These are phyloP conservation scores for Phytopythium helicoides DNA, from an alignment of 352 stramenopile genomes.

Conservation along the genomic window DNA sequence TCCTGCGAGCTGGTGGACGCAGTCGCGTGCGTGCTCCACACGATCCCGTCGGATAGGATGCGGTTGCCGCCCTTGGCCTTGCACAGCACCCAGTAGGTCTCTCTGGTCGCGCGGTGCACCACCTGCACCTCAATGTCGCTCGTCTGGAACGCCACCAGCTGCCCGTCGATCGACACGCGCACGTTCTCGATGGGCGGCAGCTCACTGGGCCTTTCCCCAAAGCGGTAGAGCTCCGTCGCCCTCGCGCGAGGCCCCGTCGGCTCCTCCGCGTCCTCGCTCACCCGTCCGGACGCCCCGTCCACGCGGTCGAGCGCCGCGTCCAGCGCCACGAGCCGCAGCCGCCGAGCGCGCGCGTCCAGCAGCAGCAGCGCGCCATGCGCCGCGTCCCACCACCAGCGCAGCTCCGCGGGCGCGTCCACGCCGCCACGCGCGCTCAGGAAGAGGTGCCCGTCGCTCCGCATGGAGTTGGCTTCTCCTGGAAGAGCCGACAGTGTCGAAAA, in stretches of 20 bases:
- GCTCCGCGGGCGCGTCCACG: slow-evolving; percentile 30
- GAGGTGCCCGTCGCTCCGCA: slow-evolving; percentile 55
- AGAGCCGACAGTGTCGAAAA: too few relatives aligned
- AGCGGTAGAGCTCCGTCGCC: background rate
- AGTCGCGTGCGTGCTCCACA: slow-evolving; percentile 64
- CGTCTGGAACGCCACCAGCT: slow-evolving; percentile 75
- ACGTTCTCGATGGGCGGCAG: slow-evolving; percentile 29
- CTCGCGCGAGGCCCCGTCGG: background rate
- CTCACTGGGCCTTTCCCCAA: slow-evolving; percentile 1
- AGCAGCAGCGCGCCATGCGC: slow-evolving; percentile 54
- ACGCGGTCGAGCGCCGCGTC: slow-evolving; percentile 24
- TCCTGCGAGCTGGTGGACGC: slow-evolving; percentile 54
- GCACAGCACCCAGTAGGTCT: slow-evolving; percentile 72
- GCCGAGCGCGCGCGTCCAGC: slow-evolving; percentile 23
- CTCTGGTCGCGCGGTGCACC: slow-evolving; percentile 34
- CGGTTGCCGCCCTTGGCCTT: slow-evolving; percentile 60
- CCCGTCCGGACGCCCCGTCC: slow-evolving; percentile 6
- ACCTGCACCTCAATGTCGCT: slow-evolving; percentile 85
- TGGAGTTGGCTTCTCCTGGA: background rate
- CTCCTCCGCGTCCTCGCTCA: background rate
- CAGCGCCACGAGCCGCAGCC: slow-evolving; percentile 47
- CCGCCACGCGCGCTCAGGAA: slow-evolving; percentile 49
- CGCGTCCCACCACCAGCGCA: slow-evolving; percentile 51
- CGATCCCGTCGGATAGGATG: slow-evolving; percentile 49
- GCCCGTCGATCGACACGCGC: slow-evolving; percentile 56